Evolutionary conservation across 495 filamentous ascomycete genomes (phyloP).

Genomic region (Penicillium desertorum): DNA sequence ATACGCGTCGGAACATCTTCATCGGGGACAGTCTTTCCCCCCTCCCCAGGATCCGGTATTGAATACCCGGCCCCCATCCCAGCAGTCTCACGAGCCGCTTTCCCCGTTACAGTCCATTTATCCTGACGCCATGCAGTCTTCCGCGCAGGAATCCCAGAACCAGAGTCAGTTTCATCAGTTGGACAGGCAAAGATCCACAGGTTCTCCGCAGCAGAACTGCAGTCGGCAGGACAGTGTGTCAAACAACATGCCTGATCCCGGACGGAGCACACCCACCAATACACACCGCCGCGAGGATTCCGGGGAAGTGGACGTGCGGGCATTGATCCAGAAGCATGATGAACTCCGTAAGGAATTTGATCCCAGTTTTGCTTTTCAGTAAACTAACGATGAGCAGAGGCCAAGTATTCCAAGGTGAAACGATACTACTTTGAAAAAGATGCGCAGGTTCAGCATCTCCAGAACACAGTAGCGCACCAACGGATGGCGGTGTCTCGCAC

Average conservation of each 20-base stretch:
- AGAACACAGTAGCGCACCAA: constrained; percentile 95
- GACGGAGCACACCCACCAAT: constrained; percentile 62
- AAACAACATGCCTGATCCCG: constrained; percentile 45
- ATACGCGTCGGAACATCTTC: constrained; percentile 20
- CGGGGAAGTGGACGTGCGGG: constrained; percentile 47
- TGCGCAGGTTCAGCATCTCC: constrained; percentile 87
- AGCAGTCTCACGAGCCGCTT: constrained; percentile 53
- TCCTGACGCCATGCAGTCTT: constrained; percentile 37
- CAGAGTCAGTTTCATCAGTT: constrained; percentile 11
- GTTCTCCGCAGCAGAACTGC: constrained; percentile 15
- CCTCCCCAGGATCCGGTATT: constrained; percentile 26
- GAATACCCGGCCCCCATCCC: constrained; percentile 54
- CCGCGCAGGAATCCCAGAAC: constrained; percentile 22
- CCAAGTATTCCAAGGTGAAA: constrained; percentile 98
- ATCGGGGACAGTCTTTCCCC: constrained; percentile 15
- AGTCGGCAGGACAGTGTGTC: constrained; percentile 25
- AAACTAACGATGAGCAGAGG: constrained; percentile 53
- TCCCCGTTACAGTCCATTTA: constrained; percentile 29
- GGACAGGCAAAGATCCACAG: constrained; percentile 3
- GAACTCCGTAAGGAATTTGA: constrained; percentile 59
- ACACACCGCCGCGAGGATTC: constrained; percentile 52
- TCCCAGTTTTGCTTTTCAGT: neutral
- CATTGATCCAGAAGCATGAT: constrained; percentile 53
- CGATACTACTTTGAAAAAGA: constrained; percentile 96
- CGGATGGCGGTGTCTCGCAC: constrained; percentile 92